Base-by-base conservation (phyloP, 495 filamentous ascomycete genomes). In the Podospora comata region DNA sequence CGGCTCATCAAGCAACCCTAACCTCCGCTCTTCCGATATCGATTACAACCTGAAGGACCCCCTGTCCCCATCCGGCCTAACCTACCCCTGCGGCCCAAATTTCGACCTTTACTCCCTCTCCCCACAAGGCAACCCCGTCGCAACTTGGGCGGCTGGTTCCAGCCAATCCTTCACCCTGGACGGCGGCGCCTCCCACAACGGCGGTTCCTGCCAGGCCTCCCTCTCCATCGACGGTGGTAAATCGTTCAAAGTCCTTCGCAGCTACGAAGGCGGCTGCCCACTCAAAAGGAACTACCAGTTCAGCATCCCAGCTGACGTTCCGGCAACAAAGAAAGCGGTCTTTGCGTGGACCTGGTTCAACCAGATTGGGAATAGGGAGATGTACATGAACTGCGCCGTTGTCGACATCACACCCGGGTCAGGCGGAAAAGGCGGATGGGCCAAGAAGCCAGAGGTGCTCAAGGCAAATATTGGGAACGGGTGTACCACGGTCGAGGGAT, bases 261-360 rank as follows among this genome's bases (percentile, higher is more conserved):
- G 77, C 63, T 76, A 78, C 48, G 74, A 79, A 6, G 69, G 61
- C 5, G 85, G 82, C 13, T 80, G 80, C 71, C 15, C 85, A 82
- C 76, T 65, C 6, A 69, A 74, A 13, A 68, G 71, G 7, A 39
- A 55, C 16, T 75, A 65, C 27, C 13, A 19, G 56, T 89, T 86
- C 79, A 81, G 68, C 0, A 80, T 92, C 56, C 89, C 89, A 0
- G 73, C 77, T 5, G 81, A 81, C n/a, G 73, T 87, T n/a, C 80
- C 80, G 2, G 78, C 81, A 13, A 85, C 86, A 4, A 79, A 83
- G 60, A 88, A 86, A 13, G 85, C 87, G 1, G 81, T 89, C 7
- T 82, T 97, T 54, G 86, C 88, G 15, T 96, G 91, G 84, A 90
- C 90, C n/a, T 96, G 93, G 93, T 93, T 92, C 82, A 97, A 96